A percentile compares a stretch with the other conserved stretches of the same genome.
These are phyloP conservation scores for Stereocaulon alpinum DNA, from an alignment of 495 filamentous ascomycete genomes.

Conservation along the genomic window DNA sequence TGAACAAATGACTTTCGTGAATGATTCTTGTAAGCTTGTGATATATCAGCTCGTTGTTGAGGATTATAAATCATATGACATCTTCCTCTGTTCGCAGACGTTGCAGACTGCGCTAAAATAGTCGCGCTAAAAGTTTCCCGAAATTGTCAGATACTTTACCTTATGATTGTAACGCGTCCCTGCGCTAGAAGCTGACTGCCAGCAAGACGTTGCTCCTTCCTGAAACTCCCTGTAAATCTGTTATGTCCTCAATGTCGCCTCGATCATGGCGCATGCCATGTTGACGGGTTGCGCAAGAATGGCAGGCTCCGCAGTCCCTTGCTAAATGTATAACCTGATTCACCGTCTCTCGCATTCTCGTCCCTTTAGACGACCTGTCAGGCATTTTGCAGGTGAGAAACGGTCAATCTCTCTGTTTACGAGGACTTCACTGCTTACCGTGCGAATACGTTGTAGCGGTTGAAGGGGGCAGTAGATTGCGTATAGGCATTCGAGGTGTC, in stretches of 20 bases:
- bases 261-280: conserved; percentile 38
- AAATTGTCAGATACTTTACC: too few relatives aligned
- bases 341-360: background rate
- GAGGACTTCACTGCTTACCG: conserved; percentile 46
- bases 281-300: conserved; percentile 55
- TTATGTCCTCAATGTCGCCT: background rate
- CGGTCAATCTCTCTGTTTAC: conserved; percentile 46
- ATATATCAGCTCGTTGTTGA: too few relatives aligned
- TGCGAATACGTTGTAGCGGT: conserved; percentile 35
- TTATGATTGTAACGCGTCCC: too few relatives aligned
- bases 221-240: background rate
- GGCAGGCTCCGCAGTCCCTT: conserved; percentile 45
- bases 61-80: too few relatives aligned
- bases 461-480: conserved; percentile 45
- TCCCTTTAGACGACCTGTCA: conserved; percentile 6
- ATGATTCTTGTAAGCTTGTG: too few relatives aligned
- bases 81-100: too few relatives aligned
- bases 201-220: too few relatives aligned
- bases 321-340: conserved; percentile 44
- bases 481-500: conserved; percentile 53
- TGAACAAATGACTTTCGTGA: too few relatives aligned
- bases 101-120: too few relatives aligned
- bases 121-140: too few relatives aligned
- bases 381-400: conserved; percentile 20
- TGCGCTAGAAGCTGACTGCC: background rate